Conservation (phyloP, 75 land plant genomes). For the Azolla pinnata region DNA sequence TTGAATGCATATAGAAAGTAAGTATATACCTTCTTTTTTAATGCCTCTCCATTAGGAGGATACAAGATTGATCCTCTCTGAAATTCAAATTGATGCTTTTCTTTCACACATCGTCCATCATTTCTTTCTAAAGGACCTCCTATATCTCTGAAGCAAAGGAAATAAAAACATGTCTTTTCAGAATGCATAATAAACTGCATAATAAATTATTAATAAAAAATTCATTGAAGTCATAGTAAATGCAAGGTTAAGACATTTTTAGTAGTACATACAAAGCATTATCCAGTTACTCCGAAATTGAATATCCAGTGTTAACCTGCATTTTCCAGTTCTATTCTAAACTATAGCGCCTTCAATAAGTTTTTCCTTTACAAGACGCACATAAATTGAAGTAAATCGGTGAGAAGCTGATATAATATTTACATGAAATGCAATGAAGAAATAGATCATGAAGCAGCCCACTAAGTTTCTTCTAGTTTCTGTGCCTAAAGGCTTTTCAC, state of each 20-base stretch:
- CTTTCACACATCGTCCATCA: not conserved
- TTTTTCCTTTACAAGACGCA: too few relatives aligned
- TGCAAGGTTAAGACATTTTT: too few relatives aligned
- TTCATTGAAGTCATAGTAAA: too few relatives aligned
- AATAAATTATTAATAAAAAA: too few relatives aligned
- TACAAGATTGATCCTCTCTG: not conserved
- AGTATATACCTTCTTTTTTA: conserved; percentile 30
- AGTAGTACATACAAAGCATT: not conserved
- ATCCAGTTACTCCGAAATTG: not conserved
- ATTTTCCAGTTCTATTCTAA: too few relatives aligned
- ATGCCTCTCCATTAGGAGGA: not conserved
- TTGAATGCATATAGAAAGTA: conserved; percentile 32
- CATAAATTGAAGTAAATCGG: too few relatives aligned
- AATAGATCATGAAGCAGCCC: too few relatives aligned
- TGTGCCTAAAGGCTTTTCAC: not conserved
- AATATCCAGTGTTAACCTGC: not conserved
- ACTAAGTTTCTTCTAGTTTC: too few relatives aligned
- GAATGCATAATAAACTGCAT: too few relatives aligned
- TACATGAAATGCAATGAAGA: not conserved
- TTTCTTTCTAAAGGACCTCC: not conserved
- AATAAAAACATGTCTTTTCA: not conserved
- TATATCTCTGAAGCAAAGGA: not conserved
- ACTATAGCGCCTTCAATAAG: too few relatives aligned
- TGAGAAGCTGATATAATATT: too few relatives aligned
- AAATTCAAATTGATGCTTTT: not conserved